Percentiles rank a stretch among this genome's conserved stretches.
phyloP scores from a whole-genome alignment of 2,329 filamentous ascomycete genomes.

The Fusarium oxysporum region DNA sequence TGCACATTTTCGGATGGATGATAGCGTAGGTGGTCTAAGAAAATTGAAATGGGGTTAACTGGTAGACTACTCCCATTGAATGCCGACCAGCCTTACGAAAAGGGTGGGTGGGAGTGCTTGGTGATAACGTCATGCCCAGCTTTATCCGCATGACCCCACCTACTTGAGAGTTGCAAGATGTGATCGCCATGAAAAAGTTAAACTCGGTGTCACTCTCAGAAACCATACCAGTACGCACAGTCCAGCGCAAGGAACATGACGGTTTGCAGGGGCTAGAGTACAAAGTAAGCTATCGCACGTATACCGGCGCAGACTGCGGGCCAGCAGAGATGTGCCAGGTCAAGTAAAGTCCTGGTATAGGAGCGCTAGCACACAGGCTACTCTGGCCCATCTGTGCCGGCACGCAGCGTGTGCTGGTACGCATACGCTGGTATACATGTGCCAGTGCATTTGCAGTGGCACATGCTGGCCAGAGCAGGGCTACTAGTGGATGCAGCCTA shows the following conservation, averaged over 20 bases:
- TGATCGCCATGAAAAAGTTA: not conserved
- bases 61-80: not conserved
- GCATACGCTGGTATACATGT: not conserved
- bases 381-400: not conserved
- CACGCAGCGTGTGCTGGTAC: not conserved
- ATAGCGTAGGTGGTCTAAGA: not conserved
- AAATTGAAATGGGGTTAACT: not conserved
- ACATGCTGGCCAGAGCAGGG: not conserved
- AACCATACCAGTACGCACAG: too few species aligned
- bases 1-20: not conserved
- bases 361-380: not conserved
- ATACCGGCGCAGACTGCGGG: too few species aligned
- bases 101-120: not conserved
- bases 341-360: not conserved
- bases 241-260: too few species aligned
- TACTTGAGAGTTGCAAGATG: not conserved
- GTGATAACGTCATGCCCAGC: not conserved
- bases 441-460: not conserved
- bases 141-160: not conserved
- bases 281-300: too few species aligned
- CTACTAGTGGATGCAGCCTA: not conserved
- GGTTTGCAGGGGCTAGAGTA: too few species aligned
- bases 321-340: not conserved
- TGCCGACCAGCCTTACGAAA: not conserved
- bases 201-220: not conserved